Conservation (phyloP, 2,329 filamentous ascomycete species). For the Graphilbum fragrans region DNA sequence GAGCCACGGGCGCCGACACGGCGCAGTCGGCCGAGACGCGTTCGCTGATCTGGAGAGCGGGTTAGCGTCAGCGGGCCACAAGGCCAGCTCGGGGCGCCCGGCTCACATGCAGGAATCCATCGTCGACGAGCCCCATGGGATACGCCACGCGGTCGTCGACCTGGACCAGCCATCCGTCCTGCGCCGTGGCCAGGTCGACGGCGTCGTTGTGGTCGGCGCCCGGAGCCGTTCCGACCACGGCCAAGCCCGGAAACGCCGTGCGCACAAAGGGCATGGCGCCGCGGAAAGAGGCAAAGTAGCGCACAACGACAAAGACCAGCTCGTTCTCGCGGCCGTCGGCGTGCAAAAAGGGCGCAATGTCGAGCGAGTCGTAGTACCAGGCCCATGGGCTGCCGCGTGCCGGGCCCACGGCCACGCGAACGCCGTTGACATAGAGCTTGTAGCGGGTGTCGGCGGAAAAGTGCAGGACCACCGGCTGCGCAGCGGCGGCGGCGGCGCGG, state of each 20-base stretch:
- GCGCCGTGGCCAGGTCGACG: slow-evolving; percentile 6
- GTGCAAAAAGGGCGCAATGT: slow-evolving; percentile 15
- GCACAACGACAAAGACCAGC: slow-evolving; percentile 15
- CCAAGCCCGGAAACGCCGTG: slow-evolving; percentile 16
- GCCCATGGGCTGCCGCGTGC: slow-evolving; percentile 19
- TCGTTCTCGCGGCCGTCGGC: slow-evolving; percentile 14
- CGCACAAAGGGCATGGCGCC: slow-evolving; percentile 19
- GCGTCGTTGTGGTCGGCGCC: background rate
- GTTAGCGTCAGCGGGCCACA: background rate
- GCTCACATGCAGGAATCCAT: slow-evolving; percentile 27
- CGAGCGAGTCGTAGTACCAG: slow-evolving; percentile 21
- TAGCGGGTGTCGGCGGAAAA: slow-evolving; percentile 28
- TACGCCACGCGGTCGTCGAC: slow-evolving; percentile 15
- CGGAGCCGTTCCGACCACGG: slow-evolving; percentile 13
- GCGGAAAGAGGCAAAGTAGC: slow-evolving; percentile 15
- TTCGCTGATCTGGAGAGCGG: slow-evolving; percentile 13
- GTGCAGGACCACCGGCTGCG: slow-evolving; percentile 10
- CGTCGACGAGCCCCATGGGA: slow-evolving; percentile 19
- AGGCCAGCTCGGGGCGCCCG: too few relatives aligned
- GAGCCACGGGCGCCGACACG: slow-evolving; percentile 1
- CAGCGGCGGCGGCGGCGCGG: slow-evolving; percentile 7
- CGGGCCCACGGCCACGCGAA: slow-evolving; percentile 22
- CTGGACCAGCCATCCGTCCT: slow-evolving; percentile 13
- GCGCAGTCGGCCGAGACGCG: slow-evolving; percentile 4
- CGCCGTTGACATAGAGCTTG: slow-evolving; percentile 26